Base-by-base conservation (phyloP, 1,284 basidiomycete species). In the Psilocybe mexicana region DNA sequence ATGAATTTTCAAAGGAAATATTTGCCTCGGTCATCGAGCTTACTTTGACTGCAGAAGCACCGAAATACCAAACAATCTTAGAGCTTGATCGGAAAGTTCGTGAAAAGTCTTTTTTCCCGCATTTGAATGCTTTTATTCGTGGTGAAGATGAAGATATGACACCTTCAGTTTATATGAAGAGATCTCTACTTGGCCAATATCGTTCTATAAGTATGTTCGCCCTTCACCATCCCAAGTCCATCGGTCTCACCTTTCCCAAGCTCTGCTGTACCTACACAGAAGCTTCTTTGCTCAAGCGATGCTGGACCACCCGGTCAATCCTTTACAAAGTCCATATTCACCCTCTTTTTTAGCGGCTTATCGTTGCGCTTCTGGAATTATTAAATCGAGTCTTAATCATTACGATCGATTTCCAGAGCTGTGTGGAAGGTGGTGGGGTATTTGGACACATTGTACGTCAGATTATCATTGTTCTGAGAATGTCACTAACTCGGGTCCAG, bases 271-370 rank as follows among this genome's bases (percentile, higher is more conserved):
- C 63, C 74, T 86, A 35, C 84, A 86, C 63, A 75, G 84, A 53
- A 84, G 80, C 59, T 87, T 82, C 71, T 86, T 86, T 61, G 81
- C 82, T 0, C 82, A 84, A 59, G 82, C 85, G 1, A 79, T 87
- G 76, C 71, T 83, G 12, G 83, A 86, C 61, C 77, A 81, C 64
- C 85, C 84, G 36, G 71, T 72, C 10, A 86, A 86, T 62, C 84
- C 85, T 12, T 72, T 86, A 18, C 76, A 82, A 43, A 86, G 85
- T 63, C 81, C 82, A 5, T 87, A 82, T 58, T 83, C 85, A 2
- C 85, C 84, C 0, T 86, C 84, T 2, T 86, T 85, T 65, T 74
- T 86, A 28, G 84, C 85, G 8, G 80, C 84, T 43, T 86, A 85
- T 64, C 76, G 83, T 60, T 84, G 82, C 63, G 83, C 84, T 25